Evolutionary conservation across 768 basidiomycete genomes (phyloP).

Genomic region (Suillus placidus): DNA sequence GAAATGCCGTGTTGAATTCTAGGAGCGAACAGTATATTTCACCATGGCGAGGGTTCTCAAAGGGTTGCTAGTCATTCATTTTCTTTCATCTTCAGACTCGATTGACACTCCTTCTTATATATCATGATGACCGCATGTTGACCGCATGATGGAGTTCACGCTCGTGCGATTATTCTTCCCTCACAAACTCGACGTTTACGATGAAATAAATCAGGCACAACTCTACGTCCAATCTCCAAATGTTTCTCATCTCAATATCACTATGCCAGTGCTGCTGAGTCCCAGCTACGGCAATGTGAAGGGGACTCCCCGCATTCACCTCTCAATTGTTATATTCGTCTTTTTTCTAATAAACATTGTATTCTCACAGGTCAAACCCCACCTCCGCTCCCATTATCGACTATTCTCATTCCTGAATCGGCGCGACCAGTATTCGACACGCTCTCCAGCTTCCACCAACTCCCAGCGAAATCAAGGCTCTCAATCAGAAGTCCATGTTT

Average conservation of each 20-base stretch:
- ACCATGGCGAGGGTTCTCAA: constrained; percentile 70
- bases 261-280: neutral
- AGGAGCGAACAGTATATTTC: constrained; percentile 69
- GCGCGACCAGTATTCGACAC: constrained; percentile 54
- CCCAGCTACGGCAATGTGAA: neutral
- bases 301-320: neutral
- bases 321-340: neutral
- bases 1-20: constrained; percentile 80
- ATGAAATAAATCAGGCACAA: constrained; percentile 7
- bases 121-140: constrained; percentile 60
- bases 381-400: neutral
- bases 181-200: constrained; percentile 43
- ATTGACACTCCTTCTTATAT: constrained; percentile 35
- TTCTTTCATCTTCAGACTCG: constrained; percentile 8
- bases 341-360: neutral
- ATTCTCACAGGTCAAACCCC: constrained; percentile 5
- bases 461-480: constrained; percentile 55
- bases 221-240: constrained; percentile 6
- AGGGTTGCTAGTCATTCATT: constrained; percentile 44
- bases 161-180: constrained; percentile 70
- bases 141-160: constrained; percentile 77
- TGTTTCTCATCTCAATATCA: constrained; percentile 5
- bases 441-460: constrained; percentile 69
- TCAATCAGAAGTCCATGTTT: constrained; percentile 41
- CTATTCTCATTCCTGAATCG: constrained; percentile 13